phyloP scores from a whole-genome alignment of 805 yeast species.

The Yamadazyma tumulicola region DNA sequence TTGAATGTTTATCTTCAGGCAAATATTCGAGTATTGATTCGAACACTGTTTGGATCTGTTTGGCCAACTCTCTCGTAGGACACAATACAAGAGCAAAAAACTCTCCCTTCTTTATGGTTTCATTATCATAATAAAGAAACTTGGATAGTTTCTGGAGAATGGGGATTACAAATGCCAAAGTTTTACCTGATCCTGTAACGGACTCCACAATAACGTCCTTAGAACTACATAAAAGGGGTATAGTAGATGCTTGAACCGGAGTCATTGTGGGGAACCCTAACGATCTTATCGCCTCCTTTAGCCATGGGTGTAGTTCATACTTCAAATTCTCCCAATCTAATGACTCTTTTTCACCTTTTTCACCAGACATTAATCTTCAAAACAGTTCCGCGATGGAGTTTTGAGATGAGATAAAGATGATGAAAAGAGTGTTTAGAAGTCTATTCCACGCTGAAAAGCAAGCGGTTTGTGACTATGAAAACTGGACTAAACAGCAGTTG shows the following conservation, averaged over 20 bases:
- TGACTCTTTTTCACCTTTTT: constrained; percentile 31
- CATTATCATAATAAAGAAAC: constrained; percentile 21
- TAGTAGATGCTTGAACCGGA: constrained; percentile 94
- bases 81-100: constrained; percentile 71
- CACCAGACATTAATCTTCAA: neutral
- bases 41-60: constrained; percentile 69
- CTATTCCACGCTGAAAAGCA: constrained; percentile 17
- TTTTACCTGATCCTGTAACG: constrained; percentile 98
- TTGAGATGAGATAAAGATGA: constrained; percentile 15
- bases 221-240: constrained; percentile 77
- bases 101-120: constrained; percentile 54
- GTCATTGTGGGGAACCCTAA: constrained; percentile 83
- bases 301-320: constrained; percentile 63
- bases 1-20: constrained; percentile 43
- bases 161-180: constrained; percentile 86
- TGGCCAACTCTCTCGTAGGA: constrained; percentile 69
- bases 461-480: constrained; percentile 37
- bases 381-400: constrained; percentile 1
- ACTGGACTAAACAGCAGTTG: constrained; percentile 66
- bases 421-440: constrained; percentile 21
- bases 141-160: constrained; percentile 61
- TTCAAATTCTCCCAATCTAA: constrained; percentile 59
- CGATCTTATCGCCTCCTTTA: constrained; percentile 64
- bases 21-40: constrained; percentile 53
- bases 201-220: constrained; percentile 97